Base-by-base conservation (phyloP, 805 yeast genomes). In the Candida germanica region DNA sequence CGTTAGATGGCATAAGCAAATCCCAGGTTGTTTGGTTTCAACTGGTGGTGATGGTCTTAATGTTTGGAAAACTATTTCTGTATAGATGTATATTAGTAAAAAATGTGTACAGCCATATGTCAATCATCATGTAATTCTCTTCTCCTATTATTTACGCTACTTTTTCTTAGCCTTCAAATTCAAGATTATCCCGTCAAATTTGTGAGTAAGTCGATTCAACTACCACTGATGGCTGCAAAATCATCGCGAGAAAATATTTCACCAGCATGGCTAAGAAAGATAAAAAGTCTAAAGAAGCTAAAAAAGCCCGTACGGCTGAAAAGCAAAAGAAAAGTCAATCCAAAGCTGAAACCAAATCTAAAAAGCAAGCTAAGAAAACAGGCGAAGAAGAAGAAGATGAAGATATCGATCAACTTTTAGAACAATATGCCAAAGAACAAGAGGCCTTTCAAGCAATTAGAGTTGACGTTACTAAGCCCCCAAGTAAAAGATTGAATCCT, bases 1-100 rank as follows among this genome's bases (percentile, higher is more conserved):
- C 59, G 96, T 91, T 32, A 85, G 94, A 64, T 93, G 98, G 98
- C 96, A 91, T 63, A 79, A 71, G 54, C 98, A 93, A 68, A 86
- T 93, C 38, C 98, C 98, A 3, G 98, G 98, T 31, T 82, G 95
- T 48, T 73, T 93, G 54, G 87, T 88, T 12, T 81, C 94, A 51
- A 91, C 98, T 2, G 98, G 98, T 47, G 82, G 91, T 24, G 97
- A 91, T 53, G 98, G 98, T 26, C 71, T 93, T 58, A 85, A 86
- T 54, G 69, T 91, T 26, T 93, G 97, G 97, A 93, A 93, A 69
- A 91, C 97, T 13, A 93, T 93, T 53, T 84, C 95, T 58, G 96
- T 91, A 26, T 89, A 71, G 51, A 8, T 30, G 32, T 31, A 20
- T 30, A 22, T 9, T 20, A 30, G 14, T 30, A n/a, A n/a, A n/a